Evolutionary conservation across 2,329 filamentous ascomycete species (phyloP).

Genomic region (Sarocladium strictum): DNA sequence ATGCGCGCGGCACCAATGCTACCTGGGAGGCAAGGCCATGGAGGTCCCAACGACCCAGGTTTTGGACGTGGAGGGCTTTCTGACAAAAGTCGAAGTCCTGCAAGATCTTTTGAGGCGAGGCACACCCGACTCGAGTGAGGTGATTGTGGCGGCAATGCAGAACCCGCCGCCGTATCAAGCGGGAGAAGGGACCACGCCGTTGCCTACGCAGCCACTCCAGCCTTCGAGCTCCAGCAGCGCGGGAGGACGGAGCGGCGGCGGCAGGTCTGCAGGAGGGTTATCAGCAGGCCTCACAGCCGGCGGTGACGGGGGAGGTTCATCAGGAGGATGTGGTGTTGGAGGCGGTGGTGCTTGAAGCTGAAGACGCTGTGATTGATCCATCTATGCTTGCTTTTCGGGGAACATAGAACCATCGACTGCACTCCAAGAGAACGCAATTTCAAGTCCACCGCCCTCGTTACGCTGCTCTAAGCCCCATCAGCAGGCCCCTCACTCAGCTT

Average conservation of each 20-base stretch:
- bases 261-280: neutral
- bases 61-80: slow-evolving; percentile 11
- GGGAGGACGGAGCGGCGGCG: neutral
- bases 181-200: neutral
- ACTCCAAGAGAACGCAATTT: too few relatives aligned
- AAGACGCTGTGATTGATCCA: too few relatives aligned
- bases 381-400: too few relatives aligned
- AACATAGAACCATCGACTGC: too few relatives aligned
- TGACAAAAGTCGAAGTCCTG: slow-evolving; percentile 15
- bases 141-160: slow-evolving; percentile 8
- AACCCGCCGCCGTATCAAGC: slow-evolving; percentile 15
- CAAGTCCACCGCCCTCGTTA: too few relatives aligned
- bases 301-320: too few relatives aligned
- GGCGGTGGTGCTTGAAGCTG: too few relatives aligned
- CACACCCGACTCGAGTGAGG: slow-evolving; percentile 10
- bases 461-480: too few relatives aligned
- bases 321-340: too few relatives aligned
- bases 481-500: neutral
- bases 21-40: neutral
- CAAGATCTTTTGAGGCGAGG: slow-evolving; percentile 2
- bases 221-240: neutral
- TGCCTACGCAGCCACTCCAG: neutral
- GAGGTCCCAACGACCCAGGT: neutral
- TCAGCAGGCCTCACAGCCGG: neutral
- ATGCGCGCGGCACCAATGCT: slow-evolving; percentile 7